A percentile compares a stretch with the other conserved stretches of the same genome.
phyloP scores from a whole-genome alignment of 2,329 filamentous ascomycete genomes.

The Allantophomopsis lycopodina region DNA sequence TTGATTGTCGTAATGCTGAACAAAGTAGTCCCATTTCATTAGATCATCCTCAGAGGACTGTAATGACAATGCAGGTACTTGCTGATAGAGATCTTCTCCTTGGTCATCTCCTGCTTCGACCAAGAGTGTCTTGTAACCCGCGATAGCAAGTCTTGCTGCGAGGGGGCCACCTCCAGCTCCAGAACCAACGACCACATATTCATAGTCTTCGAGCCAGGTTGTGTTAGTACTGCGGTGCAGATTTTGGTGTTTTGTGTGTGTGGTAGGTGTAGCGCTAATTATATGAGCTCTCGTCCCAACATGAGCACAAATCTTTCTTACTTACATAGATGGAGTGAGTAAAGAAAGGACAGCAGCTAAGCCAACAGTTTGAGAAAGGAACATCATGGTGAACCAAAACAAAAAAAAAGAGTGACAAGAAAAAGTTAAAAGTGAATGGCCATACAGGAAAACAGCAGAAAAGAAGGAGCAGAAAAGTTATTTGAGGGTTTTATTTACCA shows the following conservation, averaged over 20 bases:
- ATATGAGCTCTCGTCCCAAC: background rate
- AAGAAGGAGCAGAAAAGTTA: background rate
- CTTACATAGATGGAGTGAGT: background rate
- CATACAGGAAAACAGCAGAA: background rate
- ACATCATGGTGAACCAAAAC: background rate
- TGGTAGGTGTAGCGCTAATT: too few relatives aligned
- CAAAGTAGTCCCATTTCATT: slow-evolving; percentile 34
- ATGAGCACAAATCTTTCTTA: background rate
- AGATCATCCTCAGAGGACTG: slow-evolving; percentile 30
- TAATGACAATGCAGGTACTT: slow-evolving; percentile 31
- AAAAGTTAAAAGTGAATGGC: background rate
- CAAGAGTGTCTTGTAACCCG: slow-evolving; percentile 35
- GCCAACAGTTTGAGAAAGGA: background rate
- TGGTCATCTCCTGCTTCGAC: slow-evolving; percentile 40
- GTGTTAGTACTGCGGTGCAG: background rate
- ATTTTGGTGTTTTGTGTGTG: too few relatives aligned
- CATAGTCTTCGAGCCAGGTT: slow-evolving; percentile 20
- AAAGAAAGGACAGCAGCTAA: background rate
- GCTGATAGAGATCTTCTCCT: slow-evolving; percentile 24
- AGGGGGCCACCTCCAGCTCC: slow-evolving; percentile 35
- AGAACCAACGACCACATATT: slow-evolving; percentile 39
- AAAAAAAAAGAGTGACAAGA: background rate
- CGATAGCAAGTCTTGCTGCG: slow-evolving; percentile 33
- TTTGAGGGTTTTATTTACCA: too few relatives aligned
- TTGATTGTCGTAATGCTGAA: slow-evolving; percentile 7